Percentiles rank a stretch among this genome's conserved stretches.
Evolutionary conservation across 2,329 filamentous ascomycete genomes (phyloP).

Genomic region (Colletotrichum camelliae): DNA sequence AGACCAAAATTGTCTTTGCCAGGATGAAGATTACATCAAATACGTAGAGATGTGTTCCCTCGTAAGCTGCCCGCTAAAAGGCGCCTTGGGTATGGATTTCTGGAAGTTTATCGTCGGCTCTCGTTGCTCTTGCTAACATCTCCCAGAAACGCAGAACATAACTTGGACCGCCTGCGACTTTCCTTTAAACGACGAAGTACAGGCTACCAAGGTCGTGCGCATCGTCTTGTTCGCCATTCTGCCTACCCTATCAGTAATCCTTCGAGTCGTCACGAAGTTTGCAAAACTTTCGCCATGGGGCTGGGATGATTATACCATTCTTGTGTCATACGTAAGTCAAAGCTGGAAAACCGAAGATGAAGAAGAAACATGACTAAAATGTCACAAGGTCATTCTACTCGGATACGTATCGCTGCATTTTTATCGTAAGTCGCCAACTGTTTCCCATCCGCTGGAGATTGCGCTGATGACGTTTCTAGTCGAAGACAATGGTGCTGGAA

Average conservation of each 20-base stretch:
- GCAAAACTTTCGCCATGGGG: background rate
- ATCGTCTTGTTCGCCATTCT: background rate
- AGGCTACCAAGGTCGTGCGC: background rate
- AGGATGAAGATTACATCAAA: background rate
- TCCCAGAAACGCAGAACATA: background rate
- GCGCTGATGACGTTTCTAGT: background rate
- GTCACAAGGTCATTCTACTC: background rate
- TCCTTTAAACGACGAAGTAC: background rate
- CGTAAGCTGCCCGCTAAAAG: background rate
- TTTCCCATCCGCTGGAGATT: background rate
- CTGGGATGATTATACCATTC: conserved; percentile 1
- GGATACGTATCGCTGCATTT: background rate
- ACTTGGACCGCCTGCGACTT: conserved; percentile 5
- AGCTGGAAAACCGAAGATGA: background rate
- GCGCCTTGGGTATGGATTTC: background rate
- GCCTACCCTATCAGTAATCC: background rate
- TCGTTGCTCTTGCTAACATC: background rate
- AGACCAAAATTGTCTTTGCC: conserved; percentile 5
- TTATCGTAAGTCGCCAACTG: background rate
- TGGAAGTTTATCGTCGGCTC: background rate
- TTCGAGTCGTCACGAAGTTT: background rate
- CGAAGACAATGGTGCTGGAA: background rate
- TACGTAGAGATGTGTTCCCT: background rate
- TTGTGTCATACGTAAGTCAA: background rate
- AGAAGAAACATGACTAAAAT: background rate